These are phyloP conservation scores for Xylariales sp. DNA, from an alignment of 2,329 filamentous ascomycete species.

Conservation along the genomic window DNA sequence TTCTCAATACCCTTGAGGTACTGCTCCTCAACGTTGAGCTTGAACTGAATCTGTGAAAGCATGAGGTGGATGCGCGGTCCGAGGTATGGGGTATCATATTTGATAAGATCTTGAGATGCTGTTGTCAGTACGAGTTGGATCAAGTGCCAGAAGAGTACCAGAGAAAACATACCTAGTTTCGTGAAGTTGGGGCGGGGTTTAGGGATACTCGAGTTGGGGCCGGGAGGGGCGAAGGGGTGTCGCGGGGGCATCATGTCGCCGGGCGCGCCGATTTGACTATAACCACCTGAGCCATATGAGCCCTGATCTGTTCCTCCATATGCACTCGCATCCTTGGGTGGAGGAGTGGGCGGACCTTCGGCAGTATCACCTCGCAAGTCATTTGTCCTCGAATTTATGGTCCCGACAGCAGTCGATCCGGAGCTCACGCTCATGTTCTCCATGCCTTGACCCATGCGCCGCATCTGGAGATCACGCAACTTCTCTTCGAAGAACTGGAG, in stretches of 20 bases:
- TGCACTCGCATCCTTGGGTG: conserved; percentile 63
- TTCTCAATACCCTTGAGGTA: conserved; percentile 99
- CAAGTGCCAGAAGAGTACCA: background rate
- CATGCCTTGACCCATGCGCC: conserved; percentile 65
- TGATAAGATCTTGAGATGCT: conserved; percentile 75
- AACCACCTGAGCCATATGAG: conserved; percentile 58
- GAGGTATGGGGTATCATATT: conserved; percentile 94
- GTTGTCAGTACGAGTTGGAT: conserved; percentile 9
- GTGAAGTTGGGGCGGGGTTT: conserved; percentile 87
- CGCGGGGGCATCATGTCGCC: conserved; percentile 75
- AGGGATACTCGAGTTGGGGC: conserved; percentile 62
- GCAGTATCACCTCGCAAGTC: conserved; percentile 39
- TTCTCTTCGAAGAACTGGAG: conserved; percentile 94
- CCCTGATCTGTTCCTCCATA: conserved; percentile 46
- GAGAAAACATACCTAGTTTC: conserved; percentile 70
- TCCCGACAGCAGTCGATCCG: conserved; percentile 32
- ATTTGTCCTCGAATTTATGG: conserved; percentile 38
- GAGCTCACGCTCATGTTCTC: conserved; percentile 61
- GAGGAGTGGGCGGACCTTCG: conserved; percentile 57
- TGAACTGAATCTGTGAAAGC: conserved; percentile 98
- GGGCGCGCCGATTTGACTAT: conserved; percentile 58
- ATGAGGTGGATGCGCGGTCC: conserved; percentile 98
- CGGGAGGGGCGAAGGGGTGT: conserved; percentile 72
- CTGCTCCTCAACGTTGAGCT: conserved; percentile 96
- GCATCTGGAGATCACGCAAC: conserved; percentile 81